Evolutionary conservation across 2,329 filamentous ascomycete species (phyloP), one percentile per base, ranked within the genome.

Genomic region (Penicillium sp.): DNA sequence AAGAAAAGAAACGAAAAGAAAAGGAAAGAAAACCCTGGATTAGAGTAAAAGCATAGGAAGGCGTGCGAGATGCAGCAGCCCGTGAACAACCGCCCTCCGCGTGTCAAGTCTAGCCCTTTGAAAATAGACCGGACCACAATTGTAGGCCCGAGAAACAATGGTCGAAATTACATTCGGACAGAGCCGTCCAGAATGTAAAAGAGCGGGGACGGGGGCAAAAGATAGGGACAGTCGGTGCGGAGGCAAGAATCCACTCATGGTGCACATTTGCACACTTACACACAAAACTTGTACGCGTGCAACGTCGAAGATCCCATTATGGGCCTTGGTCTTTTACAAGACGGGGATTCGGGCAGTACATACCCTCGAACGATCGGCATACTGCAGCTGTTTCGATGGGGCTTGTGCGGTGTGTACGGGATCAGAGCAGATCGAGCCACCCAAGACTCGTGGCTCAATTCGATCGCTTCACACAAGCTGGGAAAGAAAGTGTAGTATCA

Each of bases 61-160:
- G 28, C 18, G 36, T 39, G 34, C n/a, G 18, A 39, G 43, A 34
- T 59, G 52, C 56, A 28, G 42, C 28, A 50, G 29, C 29, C 56
- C 51, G 50, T 29, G 40, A 45, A 31, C 24, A 45, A 45, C 42
- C 18, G 28, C 42, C 18, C 21, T 31, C 42, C 33, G 29, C 43
- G 26, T 34, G 39, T 26, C 23, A 26, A 11, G 7, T 28, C 43
- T 36, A 46, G 44, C 37, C 33, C 42, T 61, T 59, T 28, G 18
- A 28, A 56, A 51, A 49, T 28, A 24, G 52, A 53, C 61, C 26
- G 40, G 50, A 49, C 49, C 9, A 37, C 31, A 54, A 52, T 47
- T 29, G 19, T 49, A 44, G 52, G 52, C 29, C 43, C 45, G 39
- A 55, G 50, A 45, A 16, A 21, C 42, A 31, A 44, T 31, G 43